Evolutionary conservation across 129 eudicot species (phyloP), one percentile per base, ranked within the genome.

Genomic region (Tanacetum coccineum): DNA sequence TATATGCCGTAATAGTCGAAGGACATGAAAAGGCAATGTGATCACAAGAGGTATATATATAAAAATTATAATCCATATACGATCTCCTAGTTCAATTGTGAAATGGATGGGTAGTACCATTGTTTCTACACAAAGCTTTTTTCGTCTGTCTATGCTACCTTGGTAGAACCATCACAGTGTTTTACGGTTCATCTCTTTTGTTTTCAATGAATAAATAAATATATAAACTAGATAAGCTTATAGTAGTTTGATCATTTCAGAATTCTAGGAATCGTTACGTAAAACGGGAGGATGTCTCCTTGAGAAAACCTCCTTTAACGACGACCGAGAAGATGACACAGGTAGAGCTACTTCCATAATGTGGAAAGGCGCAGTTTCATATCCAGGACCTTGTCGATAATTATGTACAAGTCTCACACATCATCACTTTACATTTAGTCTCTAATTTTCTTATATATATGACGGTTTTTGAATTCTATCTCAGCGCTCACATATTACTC

Each of bases 261-360:
- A 91, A 72, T 87, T 91, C 76, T 91, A 95, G 5, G 97, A 91
- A 63, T 91, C 97, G 13, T 55, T 91, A 26, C 42, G 78, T 64
- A 95, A 87, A 62, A 84, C 87, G 89, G 97, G 97, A 58, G 92
- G 83, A 73, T 87, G 95, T 67, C 92, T 91, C 84, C 90, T 91
- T 19, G 83, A 87, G 68, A 87, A 91, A 72, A 85, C 91, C 19
- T 85, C 92, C 14, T 45, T 83, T 48, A 84, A 80, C 70, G 97
- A 91, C 39, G 39, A 32, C 39, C 91, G 85, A 40, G 95, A 87
- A 75, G 74, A 68, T 13, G 69, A 72, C 76, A 73, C 84, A 90
- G 97, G 95, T 60, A 79, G 87, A 74, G 93, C 77, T 26, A n/a
- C n/a, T 66, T 91, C 82, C 79, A n/a, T 87, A 45, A 91, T 73